Evolutionary conservation across 495 filamentous ascomycete genomes (phyloP).

Genomic region (Penicillium paxilli): DNA sequence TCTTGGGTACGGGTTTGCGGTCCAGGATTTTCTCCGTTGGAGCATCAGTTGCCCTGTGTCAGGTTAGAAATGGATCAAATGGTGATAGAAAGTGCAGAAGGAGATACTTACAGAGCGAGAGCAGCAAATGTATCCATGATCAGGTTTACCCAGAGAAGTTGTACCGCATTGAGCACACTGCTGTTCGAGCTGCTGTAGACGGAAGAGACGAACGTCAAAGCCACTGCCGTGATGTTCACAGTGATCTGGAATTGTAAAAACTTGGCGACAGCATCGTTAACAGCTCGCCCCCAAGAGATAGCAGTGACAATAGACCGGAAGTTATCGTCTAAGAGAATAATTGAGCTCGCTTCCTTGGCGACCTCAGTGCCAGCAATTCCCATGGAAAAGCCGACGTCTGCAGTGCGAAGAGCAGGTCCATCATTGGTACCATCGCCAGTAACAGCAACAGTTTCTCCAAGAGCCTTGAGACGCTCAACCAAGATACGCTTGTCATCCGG

Average conservation of each 20-base stretch:
- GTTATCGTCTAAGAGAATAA: constrained; percentile 91
- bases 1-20: constrained; percentile 80
- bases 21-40: constrained; percentile 77
- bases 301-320: constrained; percentile 87
- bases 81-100: background rate
- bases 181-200: constrained; percentile 64
- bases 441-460: constrained; percentile 80
- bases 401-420: constrained; percentile 79
- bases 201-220: constrained; percentile 80
- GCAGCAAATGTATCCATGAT: constrained; percentile 95
- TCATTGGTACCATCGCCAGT: constrained; percentile 92
- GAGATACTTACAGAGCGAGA: constrained; percentile 58
- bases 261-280: constrained; percentile 88
- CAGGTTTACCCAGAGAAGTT: constrained; percentile 88
- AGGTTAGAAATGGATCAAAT: constrained; percentile 6
- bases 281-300: constrained; percentile 85
- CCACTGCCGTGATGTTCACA: constrained; percentile 85
- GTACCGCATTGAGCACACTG: constrained; percentile 81
- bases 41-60: constrained; percentile 68
- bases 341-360: constrained; percentile 90
- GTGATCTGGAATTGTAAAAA: constrained; percentile 93
- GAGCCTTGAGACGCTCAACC: constrained; percentile 69
- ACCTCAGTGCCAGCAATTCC: constrained; percentile 89
- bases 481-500: constrained; percentile 87
- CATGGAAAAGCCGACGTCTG: constrained; percentile 93